Conservation (phyloP, 768 basidiomycete genomes). For the Mrakia gelida region DNA sequence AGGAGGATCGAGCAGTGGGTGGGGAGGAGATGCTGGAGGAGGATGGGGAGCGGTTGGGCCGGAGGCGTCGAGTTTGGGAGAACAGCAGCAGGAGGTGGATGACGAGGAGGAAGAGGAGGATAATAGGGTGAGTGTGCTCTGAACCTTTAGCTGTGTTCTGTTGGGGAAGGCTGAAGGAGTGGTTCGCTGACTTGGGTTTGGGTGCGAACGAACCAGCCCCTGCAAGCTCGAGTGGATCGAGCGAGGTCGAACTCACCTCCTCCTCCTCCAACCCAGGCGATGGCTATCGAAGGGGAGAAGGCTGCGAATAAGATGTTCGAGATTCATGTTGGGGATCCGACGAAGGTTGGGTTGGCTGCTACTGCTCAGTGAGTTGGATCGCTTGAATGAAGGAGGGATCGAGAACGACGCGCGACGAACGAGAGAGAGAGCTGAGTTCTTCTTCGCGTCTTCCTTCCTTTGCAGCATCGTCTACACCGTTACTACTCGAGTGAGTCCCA, state of each 20-base stretch:
- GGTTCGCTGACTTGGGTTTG: neutral
- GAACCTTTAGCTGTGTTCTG: neutral
- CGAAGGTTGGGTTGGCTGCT: constrained; percentile 93
- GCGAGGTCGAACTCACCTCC: neutral
- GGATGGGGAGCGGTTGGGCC: neutral
- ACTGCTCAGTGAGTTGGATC: constrained; percentile 55
- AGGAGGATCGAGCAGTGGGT: neutral
- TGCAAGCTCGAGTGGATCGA: constrained; percentile 1
- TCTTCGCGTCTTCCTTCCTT: neutral
- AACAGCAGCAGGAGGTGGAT: constrained; percentile 7
- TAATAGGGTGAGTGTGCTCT: neutral
- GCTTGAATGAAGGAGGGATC: too few relatives aligned
- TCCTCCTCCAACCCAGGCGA: neutral
- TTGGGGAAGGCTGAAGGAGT: neutral
- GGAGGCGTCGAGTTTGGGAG: neutral
- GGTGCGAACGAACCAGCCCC: too few relatives aligned
- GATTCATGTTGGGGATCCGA: constrained; percentile 93
- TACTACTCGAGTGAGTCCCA: constrained; percentile 52
- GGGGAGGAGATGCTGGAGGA: neutral
- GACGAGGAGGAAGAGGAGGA: constrained; percentile 25
- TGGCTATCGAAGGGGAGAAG: constrained; percentile 1
- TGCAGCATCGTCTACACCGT: constrained; percentile 84
- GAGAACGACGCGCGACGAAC: neutral
- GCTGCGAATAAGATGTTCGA: constrained; percentile 58
- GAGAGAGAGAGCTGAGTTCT: neutral